Base-by-base conservation (phyloP, 495 filamentous ascomycete species). In the Penicillium manginii region DNA sequence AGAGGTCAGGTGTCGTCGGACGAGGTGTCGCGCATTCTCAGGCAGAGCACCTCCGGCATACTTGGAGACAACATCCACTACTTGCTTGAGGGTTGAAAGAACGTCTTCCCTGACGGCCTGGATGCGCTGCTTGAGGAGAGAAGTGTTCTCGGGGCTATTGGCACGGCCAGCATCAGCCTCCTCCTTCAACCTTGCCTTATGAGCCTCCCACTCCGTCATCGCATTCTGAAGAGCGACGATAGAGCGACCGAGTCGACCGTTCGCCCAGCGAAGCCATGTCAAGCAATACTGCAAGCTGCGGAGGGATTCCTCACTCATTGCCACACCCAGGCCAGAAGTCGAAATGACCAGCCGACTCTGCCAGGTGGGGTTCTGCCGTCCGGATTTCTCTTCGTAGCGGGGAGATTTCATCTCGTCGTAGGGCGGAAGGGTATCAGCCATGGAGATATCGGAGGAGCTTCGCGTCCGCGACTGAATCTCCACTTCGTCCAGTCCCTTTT, bases 1-100 rank as follows among this genome's bases (percentile, higher is more conserved):
- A 45, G 87, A 89, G 12, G 88, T 86, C 10, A 97, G 75, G 65
- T 96, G 90, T 17, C 86, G 79, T 53, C 88, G 85, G 33, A 97
- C 92, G 6, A 97, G 73, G 18, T 86, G 78, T 32, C 86, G 74
- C 3, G 91, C 92, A 60, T 96, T 93, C 47, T 91, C 90, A 0
- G 93, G 93, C 33, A 97, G 76, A 0, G 91, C 89, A 32, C 88
- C 87, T 10, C 91, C 91, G 0, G 92, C 90, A 64, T 93, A 93
- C 62, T 85, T 88, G 57, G 88, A 91, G 3, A 98, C 88, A 14
- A 88, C 83, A 53, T 90, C 81, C 29, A 94, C 87, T 15, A 91
- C 89, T 39, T 85, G 82, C 54, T 89, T 87, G 59, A 96, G 79
- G 5, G 89, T 93, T 35, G 82, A 82, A 57, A 91, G 80, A 0